Conservation (phyloP, 2,329 filamentous ascomycete genomes). For the Clonostachys byssicola region DNA sequence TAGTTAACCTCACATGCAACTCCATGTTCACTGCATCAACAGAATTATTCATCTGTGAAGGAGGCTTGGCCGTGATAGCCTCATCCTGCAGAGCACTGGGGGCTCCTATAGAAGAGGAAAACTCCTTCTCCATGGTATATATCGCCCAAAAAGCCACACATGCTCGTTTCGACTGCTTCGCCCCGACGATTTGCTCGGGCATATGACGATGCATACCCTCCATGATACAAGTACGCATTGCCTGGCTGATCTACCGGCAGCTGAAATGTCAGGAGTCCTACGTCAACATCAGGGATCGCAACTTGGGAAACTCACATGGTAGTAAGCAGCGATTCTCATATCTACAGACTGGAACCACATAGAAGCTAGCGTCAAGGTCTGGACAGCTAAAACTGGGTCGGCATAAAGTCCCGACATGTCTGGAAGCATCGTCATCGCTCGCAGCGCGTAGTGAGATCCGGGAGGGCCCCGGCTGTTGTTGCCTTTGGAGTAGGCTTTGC, state of each 20-base stretch:
- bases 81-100: constrained; percentile 19
- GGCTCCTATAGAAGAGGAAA: constrained; percentile 16
- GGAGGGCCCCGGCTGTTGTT: neutral
- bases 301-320: constrained; percentile 19
- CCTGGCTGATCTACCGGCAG: constrained; percentile 18
- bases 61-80: constrained; percentile 19
- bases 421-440: constrained; percentile 4
- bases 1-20: constrained; percentile 15
- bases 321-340: constrained; percentile 29
- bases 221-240: constrained; percentile 21
- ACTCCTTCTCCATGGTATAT: constrained; percentile 19
- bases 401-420: neutral
- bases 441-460: constrained; percentile 1
- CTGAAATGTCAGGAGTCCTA: neutral
- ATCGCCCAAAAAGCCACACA: constrained; percentile 21
- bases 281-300: neutral
- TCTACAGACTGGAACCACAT: constrained; percentile 33
- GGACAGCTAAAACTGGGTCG: neutral
- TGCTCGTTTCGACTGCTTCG: constrained; percentile 15
- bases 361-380: constrained; percentile 25
- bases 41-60: constrained; percentile 17
- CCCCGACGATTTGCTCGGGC: constrained; percentile 11
- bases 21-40: constrained; percentile 14
- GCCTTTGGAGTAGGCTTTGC: constrained; percentile 1
- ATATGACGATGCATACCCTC: constrained; percentile 20